Base-by-base conservation (phyloP, 1,284 basidiomycete genomes). In the Cryptococcus sp. region DNA sequence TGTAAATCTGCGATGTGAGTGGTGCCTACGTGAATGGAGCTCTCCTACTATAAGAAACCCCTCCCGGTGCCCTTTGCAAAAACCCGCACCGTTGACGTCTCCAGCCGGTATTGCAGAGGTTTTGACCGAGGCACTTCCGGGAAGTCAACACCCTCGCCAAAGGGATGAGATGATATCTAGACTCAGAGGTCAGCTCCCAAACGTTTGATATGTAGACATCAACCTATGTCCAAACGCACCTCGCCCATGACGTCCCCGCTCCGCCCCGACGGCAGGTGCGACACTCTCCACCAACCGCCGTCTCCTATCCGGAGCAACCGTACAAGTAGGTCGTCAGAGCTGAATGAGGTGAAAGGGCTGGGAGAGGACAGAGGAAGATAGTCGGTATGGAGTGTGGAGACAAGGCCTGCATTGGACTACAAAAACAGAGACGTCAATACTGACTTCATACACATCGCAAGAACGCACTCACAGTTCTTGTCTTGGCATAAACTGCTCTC, bases 41-140 rank as follows among this genome's bases (percentile, higher is more conserved):
- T n/a, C n/a, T 7, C 13, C 40, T 5, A 43, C 20, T 61, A 78
- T 23, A 78, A 62, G 56, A 72, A 78, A 15, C 77, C 77, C 42
- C 72, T 55, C 8, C 77, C 77, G 0, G 75, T 78, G 1, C 77
- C 77, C 63, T 78, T 78, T 0, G 75, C 64, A 52, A 78, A 78
- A 38, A 75, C 69, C 51, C 66, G 66, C 44, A 78, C 76, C 4
- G 67, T 70, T 7, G 56, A 70, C 12, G 68, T 59, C 49, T 75
- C 74, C 12, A 78, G 60, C 7, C 75, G 66, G 55, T 74, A 78
- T 58, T 78, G 77, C 9, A 78, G 56, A 2, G 75, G 71, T 35
- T 68, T 62, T 21, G 55, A 49, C 4, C 62, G 53, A 1, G 66
- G 55, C 36, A 72, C 57, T 46, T 54, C 61, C 13, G 28, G 28